A percentile compares a stretch with the other conserved stretches of the same genome.
Evolutionary conservation across 73 alveolate genomes (phyloP).

Genomic region (Paramecium bursaria): DNA sequence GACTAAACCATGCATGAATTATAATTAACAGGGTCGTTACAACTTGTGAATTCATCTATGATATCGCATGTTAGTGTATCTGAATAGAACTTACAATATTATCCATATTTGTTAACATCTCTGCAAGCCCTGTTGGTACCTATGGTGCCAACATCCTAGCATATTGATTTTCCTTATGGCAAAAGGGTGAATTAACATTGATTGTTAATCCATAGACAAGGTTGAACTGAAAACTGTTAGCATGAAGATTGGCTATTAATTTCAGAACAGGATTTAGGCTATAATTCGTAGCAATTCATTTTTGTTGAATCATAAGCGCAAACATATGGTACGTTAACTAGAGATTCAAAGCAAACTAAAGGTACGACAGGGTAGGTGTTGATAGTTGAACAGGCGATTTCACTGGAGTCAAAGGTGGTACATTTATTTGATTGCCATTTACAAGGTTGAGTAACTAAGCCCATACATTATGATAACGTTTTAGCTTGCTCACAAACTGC

Average conservation of each 20-base stretch:
- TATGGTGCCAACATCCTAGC: neutral
- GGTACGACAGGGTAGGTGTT: neutral
- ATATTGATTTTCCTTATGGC: neutral
- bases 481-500: neutral
- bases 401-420: neutral
- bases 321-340: neutral
- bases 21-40: neutral
- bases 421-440: neutral
- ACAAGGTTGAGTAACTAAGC: neutral
- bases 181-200: neutral
- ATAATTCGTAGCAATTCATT: neutral
- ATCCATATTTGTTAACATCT: neutral
- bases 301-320: neutral
- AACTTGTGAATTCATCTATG: neutral
- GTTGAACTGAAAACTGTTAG: neutral
- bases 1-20: neutral
- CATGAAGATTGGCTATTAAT: neutral
- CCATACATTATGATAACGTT: neutral
- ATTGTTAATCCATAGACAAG: neutral
- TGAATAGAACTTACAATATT: neutral
- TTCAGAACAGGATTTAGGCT: neutral
- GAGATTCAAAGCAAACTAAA: neutral
- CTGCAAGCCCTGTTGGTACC: neutral
- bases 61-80: neutral
- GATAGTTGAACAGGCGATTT: neutral